Evolutionary conservation across 106 monocot species (phyloP), one percentile per base, ranked within the genome.

Genomic region (Dioscorea zingiberensis): DNA sequence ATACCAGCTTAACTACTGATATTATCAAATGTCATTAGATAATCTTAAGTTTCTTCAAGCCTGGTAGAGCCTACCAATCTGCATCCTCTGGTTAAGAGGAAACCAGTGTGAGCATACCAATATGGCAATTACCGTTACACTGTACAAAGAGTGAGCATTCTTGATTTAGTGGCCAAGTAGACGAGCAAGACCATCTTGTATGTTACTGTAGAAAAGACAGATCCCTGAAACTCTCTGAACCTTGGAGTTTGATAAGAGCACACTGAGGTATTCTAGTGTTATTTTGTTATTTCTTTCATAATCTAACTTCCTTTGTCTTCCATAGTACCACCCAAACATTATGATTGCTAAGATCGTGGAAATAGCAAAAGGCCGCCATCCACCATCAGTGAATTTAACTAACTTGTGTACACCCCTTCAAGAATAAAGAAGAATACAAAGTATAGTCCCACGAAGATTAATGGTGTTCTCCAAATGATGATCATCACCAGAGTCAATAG

Each of bases 261-360:
- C 65, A 8, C 21, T 6, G 9, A 88, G 73, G 58, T 45, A 54
- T 4, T 76, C 85, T 16, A 75, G 17, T 0, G 77, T 69, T 11
- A 93, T 71, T 62, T 74, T 85, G 68, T 93, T 79, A 0, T 49
- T 47, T 64, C 66, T 48, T 71, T 93, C 93, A 56, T 85, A 85
- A n/a, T 87, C 82, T 14, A 76, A 2, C 44, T 85, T 93, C 26
- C 63, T 72, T 48, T 83, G 77, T 27, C 93, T 67, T 13, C 93
- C 93, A 59, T 88, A 80, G 55, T 85, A 83, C 93, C 93, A 93
- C 0, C 77, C 74, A 24, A 93, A 85, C 82, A 85, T 88, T 54
- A 93, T 73, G 25, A 63, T 76, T 21, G 85, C 79, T 12, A 93
- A 75, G 60, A 88, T 58, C 12, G 83, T 57, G 2, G 93, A 93